Conservation (phyloP, 305 asterid species). For the Fraxinus dipetala region DNA sequence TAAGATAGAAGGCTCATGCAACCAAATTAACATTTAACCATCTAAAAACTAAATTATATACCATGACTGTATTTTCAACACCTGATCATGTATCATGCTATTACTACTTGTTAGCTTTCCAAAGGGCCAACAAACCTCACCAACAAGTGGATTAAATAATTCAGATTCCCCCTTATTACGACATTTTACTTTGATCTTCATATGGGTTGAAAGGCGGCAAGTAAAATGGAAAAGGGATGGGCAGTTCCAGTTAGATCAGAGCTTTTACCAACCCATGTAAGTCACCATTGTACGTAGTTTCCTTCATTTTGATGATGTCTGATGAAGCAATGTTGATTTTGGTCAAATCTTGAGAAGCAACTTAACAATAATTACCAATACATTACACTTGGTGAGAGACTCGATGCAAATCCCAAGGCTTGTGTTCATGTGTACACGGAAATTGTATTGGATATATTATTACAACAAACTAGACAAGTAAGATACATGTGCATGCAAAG, state of each 20-base stretch:
- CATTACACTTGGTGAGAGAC: slow-evolving; percentile 10
- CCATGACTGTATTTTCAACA: slow-evolving; percentile 9
- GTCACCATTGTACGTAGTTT: slow-evolving; percentile 4
- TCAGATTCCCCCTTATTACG: slow-evolving; percentile 5
- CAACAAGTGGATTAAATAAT: slow-evolving; percentile 11
- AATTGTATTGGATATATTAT: not conserved
- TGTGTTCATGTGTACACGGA: slow-evolving; percentile 11
- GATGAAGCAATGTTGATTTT: not conserved
- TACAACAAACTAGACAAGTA: slow-evolving; percentile 12
- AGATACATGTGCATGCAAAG: not conserved
- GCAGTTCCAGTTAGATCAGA: slow-evolving; percentile 8
- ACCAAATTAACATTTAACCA: slow-evolving; percentile 4
- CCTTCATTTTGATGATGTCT: not conserved
- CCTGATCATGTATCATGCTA: slow-evolving; percentile 17
- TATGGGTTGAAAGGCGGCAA: not conserved
- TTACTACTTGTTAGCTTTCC: slow-evolving; percentile 21
- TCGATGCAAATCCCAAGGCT: slow-evolving; percentile 16
- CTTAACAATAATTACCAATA: not conserved
- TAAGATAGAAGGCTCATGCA: slow-evolving; percentile 14
- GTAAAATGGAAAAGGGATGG: slow-evolving; percentile 1
- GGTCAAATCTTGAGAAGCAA: slow-evolving; percentile 14
- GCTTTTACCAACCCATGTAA: not conserved
- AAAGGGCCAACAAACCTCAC: not conserved
- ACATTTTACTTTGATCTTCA: not conserved
- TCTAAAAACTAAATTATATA: slow-evolving; percentile 11